Percentiles rank a stretch among this genome's conserved stretches.
Conservation (phyloP, 1,284 basidiomycete genomes). For the Tilletia setariae region DNA sequence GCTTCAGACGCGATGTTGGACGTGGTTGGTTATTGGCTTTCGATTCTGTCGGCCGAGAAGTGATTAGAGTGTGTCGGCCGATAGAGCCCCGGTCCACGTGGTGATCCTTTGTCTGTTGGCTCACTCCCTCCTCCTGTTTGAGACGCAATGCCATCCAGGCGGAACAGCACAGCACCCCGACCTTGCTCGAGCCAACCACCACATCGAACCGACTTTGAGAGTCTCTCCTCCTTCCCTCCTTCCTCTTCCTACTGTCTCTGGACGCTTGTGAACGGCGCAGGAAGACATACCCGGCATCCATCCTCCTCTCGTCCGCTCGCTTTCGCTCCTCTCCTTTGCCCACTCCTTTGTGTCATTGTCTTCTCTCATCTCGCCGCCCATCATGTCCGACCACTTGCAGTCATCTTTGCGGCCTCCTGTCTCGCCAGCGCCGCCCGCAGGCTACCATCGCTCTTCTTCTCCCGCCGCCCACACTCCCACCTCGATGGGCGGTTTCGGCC, state of each 20-base stretch:
- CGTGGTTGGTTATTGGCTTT: no score
- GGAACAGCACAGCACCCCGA: no score
- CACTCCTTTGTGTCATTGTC: conserved; percentile 2
- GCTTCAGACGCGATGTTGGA: no score
- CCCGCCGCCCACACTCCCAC: conserved; percentile 36
- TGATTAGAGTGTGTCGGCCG: no score
- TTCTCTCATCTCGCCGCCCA: not conserved
- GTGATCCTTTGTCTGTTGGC: no score
- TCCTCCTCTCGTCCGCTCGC: not conserved
- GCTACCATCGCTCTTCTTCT: conserved; percentile 34
- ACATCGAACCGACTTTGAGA: no score
- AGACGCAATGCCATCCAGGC: no score
- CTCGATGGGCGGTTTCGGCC: not conserved
- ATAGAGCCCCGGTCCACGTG: no score
- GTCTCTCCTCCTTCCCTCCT: no score
- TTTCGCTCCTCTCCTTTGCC: not conserved
- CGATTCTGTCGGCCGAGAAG: no score
- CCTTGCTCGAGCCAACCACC: no score
- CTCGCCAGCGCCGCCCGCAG: conserved; percentile 27
- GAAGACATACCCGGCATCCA: not conserved
- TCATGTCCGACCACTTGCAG: conserved; percentile 35
- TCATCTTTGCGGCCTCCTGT: conserved; percentile 35
- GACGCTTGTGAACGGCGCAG: conserved; percentile 11
- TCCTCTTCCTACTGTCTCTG: not conserved
- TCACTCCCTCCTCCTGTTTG: no score